Percentiles rank a stretch among this genome's conserved stretches.
Conservation (phyloP, 805 yeast genomes). For the Nakazawaea peltata region DNA sequence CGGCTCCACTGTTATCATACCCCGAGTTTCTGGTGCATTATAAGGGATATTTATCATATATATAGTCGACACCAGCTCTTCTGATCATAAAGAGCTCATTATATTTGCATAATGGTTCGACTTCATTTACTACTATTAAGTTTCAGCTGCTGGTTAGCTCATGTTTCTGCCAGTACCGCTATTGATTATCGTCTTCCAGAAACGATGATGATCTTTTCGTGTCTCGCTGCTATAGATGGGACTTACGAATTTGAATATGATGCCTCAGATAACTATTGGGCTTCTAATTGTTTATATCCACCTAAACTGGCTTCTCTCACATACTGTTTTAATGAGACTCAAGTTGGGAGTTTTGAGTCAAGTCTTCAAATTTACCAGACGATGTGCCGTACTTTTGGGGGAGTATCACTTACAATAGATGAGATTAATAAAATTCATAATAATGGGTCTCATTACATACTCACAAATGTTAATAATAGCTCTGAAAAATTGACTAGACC, state of each 20-base stretch:
- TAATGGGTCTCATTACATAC: conserved; percentile 4
- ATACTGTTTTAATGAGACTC: conserved; percentile 16
- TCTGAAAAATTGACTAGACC: conserved; percentile 10
- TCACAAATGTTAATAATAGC: conserved; percentile 11
- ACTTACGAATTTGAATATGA: conserved; percentile 14
- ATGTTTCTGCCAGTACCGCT: not conserved
- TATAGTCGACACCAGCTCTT: no score
- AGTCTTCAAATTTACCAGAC: conserved; percentile 9
- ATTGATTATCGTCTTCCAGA: conserved; percentile 5
- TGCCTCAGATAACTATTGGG: conserved; percentile 14
- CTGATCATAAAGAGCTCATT: no score
- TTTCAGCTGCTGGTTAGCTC: not conserved
- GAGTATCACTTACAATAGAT: conserved; percentile 1
- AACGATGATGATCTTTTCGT: conserved; percentile 15
- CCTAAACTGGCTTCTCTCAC: conserved; percentile 18
- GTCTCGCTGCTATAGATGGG: conserved; percentile 12
- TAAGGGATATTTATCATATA: no score
- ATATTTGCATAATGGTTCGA: no score
- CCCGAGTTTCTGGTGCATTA: no score
- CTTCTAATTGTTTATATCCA: conserved; percentile 17
- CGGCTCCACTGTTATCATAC: no score
- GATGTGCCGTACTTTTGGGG: conserved; percentile 12
- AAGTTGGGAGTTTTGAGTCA: conserved; percentile 1
- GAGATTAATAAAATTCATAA: conserved; percentile 4
- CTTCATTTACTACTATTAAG: not conserved